Evolutionary conservation across 352 stramenopile genomes (phyloP).

Genomic region (Phytophthora melonis): DNA sequence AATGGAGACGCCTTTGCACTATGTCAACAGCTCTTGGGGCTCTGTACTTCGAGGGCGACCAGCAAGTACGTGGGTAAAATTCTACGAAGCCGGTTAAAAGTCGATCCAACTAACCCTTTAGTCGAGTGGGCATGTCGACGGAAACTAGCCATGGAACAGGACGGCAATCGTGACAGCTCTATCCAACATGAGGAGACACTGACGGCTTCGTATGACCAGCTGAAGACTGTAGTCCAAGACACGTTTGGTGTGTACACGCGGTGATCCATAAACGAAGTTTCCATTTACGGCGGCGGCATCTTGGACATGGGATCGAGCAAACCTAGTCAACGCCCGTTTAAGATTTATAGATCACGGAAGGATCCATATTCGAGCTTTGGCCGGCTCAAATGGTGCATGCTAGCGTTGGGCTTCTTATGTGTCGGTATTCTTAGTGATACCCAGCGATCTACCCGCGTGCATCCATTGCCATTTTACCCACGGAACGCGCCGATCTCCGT

Average conservation of each 20-base stretch:
- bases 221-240: slow-evolving; percentile 68
- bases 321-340: slow-evolving; percentile 21
- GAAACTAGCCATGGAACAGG: slow-evolving; percentile 6
- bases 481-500: background rate
- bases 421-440: slow-evolving; percentile 32
- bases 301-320: slow-evolving; percentile 24
- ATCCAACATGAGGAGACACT: slow-evolving; percentile 1
- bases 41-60: slow-evolving; percentile 55
- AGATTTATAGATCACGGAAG: slow-evolving; percentile 1
- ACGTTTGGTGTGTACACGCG: slow-evolving; percentile 58
- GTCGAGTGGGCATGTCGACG: slow-evolving; percentile 40
- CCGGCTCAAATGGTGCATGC: background rate
- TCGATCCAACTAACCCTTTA: slow-evolving; percentile 57
- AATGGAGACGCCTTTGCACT: slow-evolving; percentile 73
- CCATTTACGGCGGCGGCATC: background rate
- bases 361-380: slow-evolving; percentile 1
- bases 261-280: slow-evolving; percentile 3
- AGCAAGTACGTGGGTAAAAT: slow-evolving; percentile 74
- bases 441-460: background rate
- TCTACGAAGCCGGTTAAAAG: slow-evolving; percentile 61
- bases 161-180: background rate
- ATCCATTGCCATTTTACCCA: slow-evolving; percentile 19
- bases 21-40: slow-evolving; percentile 64
- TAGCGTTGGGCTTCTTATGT: slow-evolving; percentile 22
- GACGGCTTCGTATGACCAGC: slow-evolving; percentile 38